Base-by-base conservation (phyloP, 345 rosid species). In the Eucalyptus albens region DNA sequence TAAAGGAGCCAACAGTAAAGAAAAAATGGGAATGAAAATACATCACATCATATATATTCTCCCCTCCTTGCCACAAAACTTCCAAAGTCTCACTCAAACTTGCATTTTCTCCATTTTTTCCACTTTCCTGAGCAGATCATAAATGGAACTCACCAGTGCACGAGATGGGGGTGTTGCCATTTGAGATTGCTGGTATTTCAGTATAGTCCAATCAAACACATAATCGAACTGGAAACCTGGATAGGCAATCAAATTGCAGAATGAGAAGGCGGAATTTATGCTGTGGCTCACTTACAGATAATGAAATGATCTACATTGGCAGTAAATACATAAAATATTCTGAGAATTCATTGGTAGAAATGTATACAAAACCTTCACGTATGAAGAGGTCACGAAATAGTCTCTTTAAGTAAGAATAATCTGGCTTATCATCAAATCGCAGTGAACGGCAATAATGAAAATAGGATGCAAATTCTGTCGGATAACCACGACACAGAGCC, bases 131-230 rank as follows among this genome's bases (percentile, higher is more conserved):
- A 77, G 44, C 27, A 7, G 83, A 72, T 24, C 45, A 77, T 77
- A 77, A 40, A 77, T 77, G 27, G 42, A 44, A 90, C 96, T 92
- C 91, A 94, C 95, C 89, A 88, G 82, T 50, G 97, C 92, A 89
- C 96, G 96, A 72, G 97, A 42, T 50, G 98, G 96, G 60, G 99
- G 98, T 88, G 97, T 94, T 15, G 97, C 91, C 91, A 95, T 93
- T 89, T 97, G 99, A 81, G 99, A 95, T 88, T 97, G 99, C 94
- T 98, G 99, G 89, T 96, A 97, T 93, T 97, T 97, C 94, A 97
- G 89, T 91, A 97, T 97, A 56, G 99, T 98, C 99, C 99, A 98
- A 90, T 98, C 99, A 92, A 98, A 98, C 31, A 98, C 97, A 56
- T 96, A 96, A 91, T 98, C 99, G 83, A 97, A 96, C 92, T 98